Conservation (phyloP, 2,329 filamentous ascomycete species). For the Rhynchosporium agropyri region DNA sequence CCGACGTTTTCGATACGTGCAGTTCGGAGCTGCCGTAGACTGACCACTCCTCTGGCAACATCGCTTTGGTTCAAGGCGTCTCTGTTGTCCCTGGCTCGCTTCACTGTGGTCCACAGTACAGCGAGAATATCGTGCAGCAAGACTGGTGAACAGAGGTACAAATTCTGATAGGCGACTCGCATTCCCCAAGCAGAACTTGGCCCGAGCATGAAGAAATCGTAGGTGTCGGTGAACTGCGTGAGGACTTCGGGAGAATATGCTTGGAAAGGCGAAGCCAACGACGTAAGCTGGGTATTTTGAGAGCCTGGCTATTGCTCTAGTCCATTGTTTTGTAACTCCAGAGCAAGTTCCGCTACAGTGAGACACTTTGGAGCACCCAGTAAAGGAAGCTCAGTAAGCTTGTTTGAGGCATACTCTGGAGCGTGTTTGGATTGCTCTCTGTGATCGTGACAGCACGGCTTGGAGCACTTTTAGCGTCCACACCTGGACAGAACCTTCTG, state of each 20-base stretch:
- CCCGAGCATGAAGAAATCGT: conserved; percentile 6
- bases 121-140: conserved; percentile 9
- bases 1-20: not conserved
- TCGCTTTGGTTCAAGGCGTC: conserved; percentile 4
- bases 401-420: not conserved
- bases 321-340: not conserved
- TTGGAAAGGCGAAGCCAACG: conserved; percentile 7
- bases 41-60: conserved; percentile 5
- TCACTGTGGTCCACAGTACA: conserved; percentile 8
- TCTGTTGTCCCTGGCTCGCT: conserved; percentile 4
- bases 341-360: conserved; percentile 8
- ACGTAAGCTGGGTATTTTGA: not conserved
- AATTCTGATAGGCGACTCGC: conserved; percentile 2
- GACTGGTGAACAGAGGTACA: conserved; percentile 3
- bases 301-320: not conserved
- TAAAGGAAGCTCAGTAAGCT: not conserved
- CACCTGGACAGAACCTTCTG: conserved; percentile 5
- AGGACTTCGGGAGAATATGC: conserved; percentile 9
- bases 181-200: conserved; percentile 8
- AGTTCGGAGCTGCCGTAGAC: conserved; percentile 4
- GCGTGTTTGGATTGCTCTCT: not conserved
- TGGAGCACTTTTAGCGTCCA: not conserved
- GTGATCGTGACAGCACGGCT: not conserved
- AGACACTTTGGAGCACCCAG: conserved; percentile 1
- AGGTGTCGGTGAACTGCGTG: conserved; percentile 6